These are phyloP conservation scores for Auriscalpium vulgare DNA, from an alignment of 768 basidiomycete species.

Conservation along the genomic window DNA sequence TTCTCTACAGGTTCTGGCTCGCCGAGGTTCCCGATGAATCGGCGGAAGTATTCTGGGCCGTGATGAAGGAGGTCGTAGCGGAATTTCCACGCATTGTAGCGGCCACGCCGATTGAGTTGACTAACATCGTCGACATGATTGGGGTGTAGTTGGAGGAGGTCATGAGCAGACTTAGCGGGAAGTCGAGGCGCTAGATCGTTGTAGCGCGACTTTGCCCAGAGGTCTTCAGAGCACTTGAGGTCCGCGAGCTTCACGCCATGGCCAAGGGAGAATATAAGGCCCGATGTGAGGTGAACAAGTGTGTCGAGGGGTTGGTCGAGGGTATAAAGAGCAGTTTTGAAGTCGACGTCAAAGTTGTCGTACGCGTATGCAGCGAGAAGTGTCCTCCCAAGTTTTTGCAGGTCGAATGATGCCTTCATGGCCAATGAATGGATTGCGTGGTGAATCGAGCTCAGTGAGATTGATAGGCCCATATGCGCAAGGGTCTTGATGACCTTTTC, in stretches of 20 bases:
- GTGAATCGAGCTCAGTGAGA: constrained; percentile 3
- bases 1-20: neutral
- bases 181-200: neutral
- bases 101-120: neutral
- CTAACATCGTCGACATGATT: neutral
- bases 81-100: neutral
- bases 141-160: neutral
- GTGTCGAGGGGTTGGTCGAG: neutral
- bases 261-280: constrained; percentile 6
- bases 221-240: neutral
- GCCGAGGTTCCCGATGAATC: neutral
- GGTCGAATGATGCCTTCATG: too few relatives aligned
- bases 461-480: constrained; percentile 21
- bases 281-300: neutral
- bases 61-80: neutral
- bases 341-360: neutral
- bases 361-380: neutral
- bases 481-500: constrained; percentile 21
- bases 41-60: neutral
- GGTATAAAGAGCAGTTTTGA: neutral
- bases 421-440: neutral
- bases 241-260: constrained; percentile 6
- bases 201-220: neutral
- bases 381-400: neutral
- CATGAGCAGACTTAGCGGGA: neutral